Conservation (phyloP, 2,329 filamentous ascomycete genomes). For the Curvularia lunata region DNA sequence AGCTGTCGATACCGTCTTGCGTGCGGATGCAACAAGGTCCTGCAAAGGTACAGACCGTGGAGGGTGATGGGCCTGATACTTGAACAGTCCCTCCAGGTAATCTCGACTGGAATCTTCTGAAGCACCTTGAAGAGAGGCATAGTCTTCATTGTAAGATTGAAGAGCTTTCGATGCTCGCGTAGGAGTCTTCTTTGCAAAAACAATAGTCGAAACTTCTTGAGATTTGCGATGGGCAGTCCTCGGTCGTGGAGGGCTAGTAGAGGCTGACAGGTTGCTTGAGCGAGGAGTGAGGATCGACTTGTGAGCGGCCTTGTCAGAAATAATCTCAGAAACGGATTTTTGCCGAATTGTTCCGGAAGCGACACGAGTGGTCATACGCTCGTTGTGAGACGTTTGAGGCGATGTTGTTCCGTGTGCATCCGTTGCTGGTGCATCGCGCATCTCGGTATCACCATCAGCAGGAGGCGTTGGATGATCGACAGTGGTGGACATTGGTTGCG, state of each 20-base stretch:
- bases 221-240: constrained; percentile 49
- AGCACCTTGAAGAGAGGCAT: constrained; percentile 54
- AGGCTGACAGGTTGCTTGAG: constrained; percentile 37
- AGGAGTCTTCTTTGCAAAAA: constrained; percentile 71
- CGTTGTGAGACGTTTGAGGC: constrained; percentile 43
- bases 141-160: constrained; percentile 48
- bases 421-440: constrained; percentile 35
- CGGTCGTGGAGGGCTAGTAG: constrained; percentile 34
- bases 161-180: constrained; percentile 37
- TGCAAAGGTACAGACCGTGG: constrained; percentile 63
- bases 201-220: constrained; percentile 74
- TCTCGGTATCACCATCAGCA: constrained; percentile 44
- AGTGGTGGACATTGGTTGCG: constrained; percentile 20
- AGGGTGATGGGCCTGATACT: constrained; percentile 62
- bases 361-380: constrained; percentile 71
- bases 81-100: constrained; percentile 68
- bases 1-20: constrained; percentile 86
- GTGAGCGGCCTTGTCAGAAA: constrained; percentile 63
- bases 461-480: constrained; percentile 46
- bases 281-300: constrained; percentile 52
- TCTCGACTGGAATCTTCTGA: constrained; percentile 59
- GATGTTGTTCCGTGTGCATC: constrained; percentile 14
- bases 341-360: constrained; percentile 73
- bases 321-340: constrained; percentile 75
- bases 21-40: constrained; percentile 78